A percentile compares a stretch with the other conserved stretches of the same genome.
Conservation (phyloP, 768 basidiomycete genomes). For the Hericium alpestre region DNA sequence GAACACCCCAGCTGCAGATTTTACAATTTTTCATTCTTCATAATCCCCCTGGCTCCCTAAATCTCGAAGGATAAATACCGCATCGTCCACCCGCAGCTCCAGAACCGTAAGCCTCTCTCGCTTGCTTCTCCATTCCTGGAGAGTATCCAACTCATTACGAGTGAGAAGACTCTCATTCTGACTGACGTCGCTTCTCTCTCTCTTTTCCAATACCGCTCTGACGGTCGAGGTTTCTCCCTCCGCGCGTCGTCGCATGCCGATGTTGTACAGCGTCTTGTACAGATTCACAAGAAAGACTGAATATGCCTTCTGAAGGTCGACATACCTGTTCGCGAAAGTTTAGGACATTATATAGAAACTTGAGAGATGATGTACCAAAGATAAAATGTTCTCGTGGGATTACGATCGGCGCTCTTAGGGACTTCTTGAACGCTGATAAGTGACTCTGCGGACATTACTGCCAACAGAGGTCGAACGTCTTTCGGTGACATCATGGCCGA, state of each 20-base stretch:
- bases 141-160: constrained; percentile 62
- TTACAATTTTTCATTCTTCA: not conserved
- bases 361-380: constrained; percentile 52
- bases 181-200: constrained; percentile 75
- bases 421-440: constrained; percentile 90
- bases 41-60: constrained; percentile 22
- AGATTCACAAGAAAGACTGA: constrained; percentile 63
- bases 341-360: not conserved
- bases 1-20: too few relatives aligned
- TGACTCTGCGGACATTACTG: constrained; percentile 68
- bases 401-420: constrained; percentile 81
- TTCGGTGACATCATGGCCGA: constrained; percentile 86
- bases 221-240: constrained; percentile 62
- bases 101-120: constrained; percentile 67
- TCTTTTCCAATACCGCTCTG: constrained; percentile 67
- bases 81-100: constrained; percentile 79
- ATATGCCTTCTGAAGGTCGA: constrained; percentile 78
- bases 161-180: constrained; percentile 62
- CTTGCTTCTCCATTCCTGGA: constrained; percentile 66
- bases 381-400: constrained; percentile 81
- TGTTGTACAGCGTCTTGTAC: constrained; percentile 88
- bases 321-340: constrained; percentile 50
- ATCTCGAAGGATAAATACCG: constrained; percentile 83
- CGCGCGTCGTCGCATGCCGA: constrained; percentile 57
- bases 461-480: constrained; percentile 72